Evolutionary conservation across 2,329 filamentous ascomycete species (phyloP), one percentile per base, ranked within the genome.

Genomic region (Zymoseptoria crescenta): DNA sequence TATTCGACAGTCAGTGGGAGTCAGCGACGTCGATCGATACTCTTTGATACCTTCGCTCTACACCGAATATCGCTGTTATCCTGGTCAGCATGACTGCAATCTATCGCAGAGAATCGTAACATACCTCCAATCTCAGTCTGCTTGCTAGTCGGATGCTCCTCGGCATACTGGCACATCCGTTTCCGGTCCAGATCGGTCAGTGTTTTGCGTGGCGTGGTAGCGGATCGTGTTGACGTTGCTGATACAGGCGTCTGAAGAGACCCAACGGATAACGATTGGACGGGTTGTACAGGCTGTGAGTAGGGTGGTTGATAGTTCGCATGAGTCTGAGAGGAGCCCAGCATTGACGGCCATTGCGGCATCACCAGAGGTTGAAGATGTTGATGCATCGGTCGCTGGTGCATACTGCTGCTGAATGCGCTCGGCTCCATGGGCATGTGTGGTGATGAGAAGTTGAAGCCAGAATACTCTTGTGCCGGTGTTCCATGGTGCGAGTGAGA

Each of bases 61-160:
- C 94, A 41, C 92, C 93, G 76, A 99, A 99, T 72, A 91, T 86
- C 60, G 87, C 88, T 89, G 69, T 76, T 64, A 79, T 75, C 67
- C 13, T 45, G 35, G 35, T 24, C 35, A n/a, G 35, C 55, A 24
- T 10, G 52, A 9, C 10, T 20, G 19, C 28, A 50, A 2, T 52
- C 52, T 8, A 50, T 52, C 30, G 29, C 30, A 29, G 53, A 21
- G 24, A 24, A 28, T 55, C 41, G 56, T 30, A 53, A 73, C 83
- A 74, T 79, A 89, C 87, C 83, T 76, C 94, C 94, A 75, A 99
- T 99, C 71, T 97, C 93, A 19, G 91, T 94, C 77, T 99, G 94
- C 76, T 96, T 96, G 52, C 91, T 87, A 54, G 85, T 87, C 21
- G 93, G 94, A 71, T 97, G 87, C 63, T 96, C 88, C 72, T 94